Conservation (phyloP, 2,329 filamentous ascomycete species). For the Cordyceps tenuipes region DNA sequence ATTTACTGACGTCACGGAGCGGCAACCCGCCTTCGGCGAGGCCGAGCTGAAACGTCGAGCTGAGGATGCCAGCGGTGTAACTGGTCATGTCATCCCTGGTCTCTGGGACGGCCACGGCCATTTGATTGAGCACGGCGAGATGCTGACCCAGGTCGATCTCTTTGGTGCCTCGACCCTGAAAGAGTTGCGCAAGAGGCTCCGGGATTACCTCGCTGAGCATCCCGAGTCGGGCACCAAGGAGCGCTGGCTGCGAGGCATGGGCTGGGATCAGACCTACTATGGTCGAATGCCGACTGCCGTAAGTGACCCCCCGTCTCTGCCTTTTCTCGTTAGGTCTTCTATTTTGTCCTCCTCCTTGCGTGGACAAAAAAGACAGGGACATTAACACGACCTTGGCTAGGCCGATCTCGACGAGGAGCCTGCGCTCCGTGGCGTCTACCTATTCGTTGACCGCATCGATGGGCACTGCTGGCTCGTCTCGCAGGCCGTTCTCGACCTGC, state of each 20-base stretch:
- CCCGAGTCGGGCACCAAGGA: conserved; percentile 42
- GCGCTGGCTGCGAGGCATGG: conserved; percentile 58
- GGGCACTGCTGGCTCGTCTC: conserved; percentile 66
- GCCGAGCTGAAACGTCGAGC: conserved; percentile 17
- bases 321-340: not conserved
- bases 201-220: conserved; percentile 40
- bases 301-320: conserved; percentile 18
- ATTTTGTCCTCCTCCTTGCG: no score
- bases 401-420: conserved; percentile 46
- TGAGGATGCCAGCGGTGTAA: not conserved
- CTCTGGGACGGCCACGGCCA: conserved; percentile 67
- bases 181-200: conserved; percentile 45
- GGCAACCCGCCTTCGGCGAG: conserved; percentile 16
- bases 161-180: conserved; percentile 49
- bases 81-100: conserved; percentile 54
- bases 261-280: conserved; percentile 62
- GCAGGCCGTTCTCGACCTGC: conserved; percentile 50
- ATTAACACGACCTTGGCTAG: conserved; percentile 21
- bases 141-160: conserved; percentile 56
- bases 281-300: conserved; percentile 58
- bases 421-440: conserved; percentile 45
- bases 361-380: no score
- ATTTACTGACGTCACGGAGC: conserved; percentile 39
- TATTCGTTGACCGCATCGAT: conserved; percentile 64
- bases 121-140: conserved; percentile 57